Evolutionary conservation across 768 basidiomycete species (phyloP).

Genomic region (Boletus tomentosulus): DNA sequence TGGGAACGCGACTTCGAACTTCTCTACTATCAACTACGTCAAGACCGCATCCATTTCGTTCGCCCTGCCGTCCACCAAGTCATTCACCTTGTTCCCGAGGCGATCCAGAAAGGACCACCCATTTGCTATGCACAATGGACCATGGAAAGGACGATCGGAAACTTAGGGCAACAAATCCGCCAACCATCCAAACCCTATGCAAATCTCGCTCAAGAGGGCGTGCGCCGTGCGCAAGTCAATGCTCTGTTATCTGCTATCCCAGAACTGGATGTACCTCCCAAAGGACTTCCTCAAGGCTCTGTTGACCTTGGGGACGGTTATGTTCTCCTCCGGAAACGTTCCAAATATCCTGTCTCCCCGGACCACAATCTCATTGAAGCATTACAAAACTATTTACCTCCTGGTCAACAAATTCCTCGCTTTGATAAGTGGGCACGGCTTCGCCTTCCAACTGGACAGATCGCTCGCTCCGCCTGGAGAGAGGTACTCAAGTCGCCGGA

Average conservation of each 20-base stretch:
- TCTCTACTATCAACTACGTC: too few species aligned
- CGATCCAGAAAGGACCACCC: too few species aligned
- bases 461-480: slow-evolving; percentile 11
- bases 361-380: not conserved
- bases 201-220: too few species aligned
- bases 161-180: too few species aligned
- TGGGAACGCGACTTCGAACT: too few species aligned
- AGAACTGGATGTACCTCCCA: not conserved
- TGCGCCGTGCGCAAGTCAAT: not conserved
- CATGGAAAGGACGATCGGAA: too few species aligned
- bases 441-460: slow-evolving; percentile 22
- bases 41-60: too few species aligned
- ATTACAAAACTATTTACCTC: not conserved
- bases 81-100: too few species aligned
- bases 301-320: not conserved
- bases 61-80: too few species aligned
- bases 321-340: not conserved
- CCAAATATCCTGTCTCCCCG: not conserved
- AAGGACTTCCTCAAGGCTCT: not conserved
- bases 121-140: too few species aligned
- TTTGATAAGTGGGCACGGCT: slow-evolving; percentile 10
- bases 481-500: not conserved
- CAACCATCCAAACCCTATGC: too few species aligned
- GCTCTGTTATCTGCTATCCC: not conserved
- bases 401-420: not conserved